Base-by-base conservation (phyloP, 768 basidiomycete species). In the Phlebiopsis gigantea region DNA sequence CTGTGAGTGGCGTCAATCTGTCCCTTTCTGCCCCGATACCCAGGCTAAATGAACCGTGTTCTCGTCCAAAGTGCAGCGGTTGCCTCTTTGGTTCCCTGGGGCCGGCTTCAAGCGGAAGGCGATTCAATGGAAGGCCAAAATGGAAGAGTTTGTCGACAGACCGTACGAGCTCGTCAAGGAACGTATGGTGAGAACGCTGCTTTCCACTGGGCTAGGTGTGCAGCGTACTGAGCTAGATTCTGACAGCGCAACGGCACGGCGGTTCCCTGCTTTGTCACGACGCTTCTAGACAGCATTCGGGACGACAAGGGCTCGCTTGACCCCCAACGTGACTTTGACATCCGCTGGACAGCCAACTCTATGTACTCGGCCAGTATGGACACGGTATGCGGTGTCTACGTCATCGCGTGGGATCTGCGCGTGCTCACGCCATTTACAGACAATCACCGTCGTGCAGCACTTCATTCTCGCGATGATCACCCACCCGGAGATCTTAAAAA, bases 281-380 rank as follows among this genome's bases (percentile, higher is more conserved):
- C 79, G 8, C 71, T 88, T 19, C 72, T 89, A 14, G 82, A 84
- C 46, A 78, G 80, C 41, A 68, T 74, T 31, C 66, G 67, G 46
- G 60, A 71, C 59, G 56, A 68, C 39, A 69, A 67, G 29, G 53
- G 62, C 5, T 65, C 77, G 57, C 26, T 49, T 58, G 68, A 69
- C 46, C 19, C 45, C 12, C 66, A 69, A 54, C 79, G 77, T 45
- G 84, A 87, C 62, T 83, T 82, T 59, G 88, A 90, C 61, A 73
- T 90, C 46, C 84, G 86, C 57, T 88, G 87, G 86, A 82, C 85
- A 1, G 88, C 89, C n/a, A 89, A 90, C 67, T 89, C 87, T 28
- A 88, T 90, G 85, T 90, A 87, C 65, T 72, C 77, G 5, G 82
- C 79, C 15, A 84, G 84, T 61, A 74, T 79, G 34, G 87, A 88